These are phyloP conservation scores for Colletotrichum orbiculare DNA, from an alignment of 2,329 filamentous ascomycete species.

Conservation along the genomic window DNA sequence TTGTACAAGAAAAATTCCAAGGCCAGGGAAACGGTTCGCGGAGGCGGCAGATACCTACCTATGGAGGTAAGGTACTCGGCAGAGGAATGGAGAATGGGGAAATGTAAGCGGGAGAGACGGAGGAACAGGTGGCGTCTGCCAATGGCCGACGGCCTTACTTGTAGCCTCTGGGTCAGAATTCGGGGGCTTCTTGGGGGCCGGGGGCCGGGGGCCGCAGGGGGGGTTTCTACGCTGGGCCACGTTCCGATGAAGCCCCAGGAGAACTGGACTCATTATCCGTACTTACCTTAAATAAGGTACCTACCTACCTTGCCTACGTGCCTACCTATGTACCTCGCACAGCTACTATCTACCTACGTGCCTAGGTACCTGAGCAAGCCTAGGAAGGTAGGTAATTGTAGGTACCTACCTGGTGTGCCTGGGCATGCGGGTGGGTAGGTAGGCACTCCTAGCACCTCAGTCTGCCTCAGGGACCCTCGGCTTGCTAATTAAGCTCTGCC, in stretches of 20 bases:
- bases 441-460: too few relatives aligned
- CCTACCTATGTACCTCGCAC: too few relatives aligned
- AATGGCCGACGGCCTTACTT: background rate
- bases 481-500: conserved; percentile 30
- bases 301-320: too few relatives aligned
- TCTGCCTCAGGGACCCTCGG: background rate
- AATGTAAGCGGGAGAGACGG: conserved; percentile 20
- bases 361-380: too few relatives aligned
- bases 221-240: conserved; percentile 8
- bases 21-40: conserved; percentile 8
- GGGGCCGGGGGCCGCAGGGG: conserved; percentile 28
- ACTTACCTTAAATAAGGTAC: too few relatives aligned
- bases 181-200: conserved; percentile 18
- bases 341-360: too few relatives aligned
- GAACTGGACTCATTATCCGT: too few relatives aligned
- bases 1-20: conserved; percentile 6
- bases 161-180: too few relatives aligned
- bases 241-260: too few relatives aligned
- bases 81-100: conserved; percentile 28
- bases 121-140: conserved; percentile 36
- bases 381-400: too few relatives aligned
- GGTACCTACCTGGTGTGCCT: too few relatives aligned
- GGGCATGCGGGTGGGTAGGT: too few relatives aligned
- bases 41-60: background rate
- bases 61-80: background rate